Percentiles rank a stretch among this genome's conserved stretches.
These are phyloP conservation scores for Pezicula carpinea DNA, from an alignment of 2,329 filamentous ascomycete species.

Conservation along the genomic window DNA sequence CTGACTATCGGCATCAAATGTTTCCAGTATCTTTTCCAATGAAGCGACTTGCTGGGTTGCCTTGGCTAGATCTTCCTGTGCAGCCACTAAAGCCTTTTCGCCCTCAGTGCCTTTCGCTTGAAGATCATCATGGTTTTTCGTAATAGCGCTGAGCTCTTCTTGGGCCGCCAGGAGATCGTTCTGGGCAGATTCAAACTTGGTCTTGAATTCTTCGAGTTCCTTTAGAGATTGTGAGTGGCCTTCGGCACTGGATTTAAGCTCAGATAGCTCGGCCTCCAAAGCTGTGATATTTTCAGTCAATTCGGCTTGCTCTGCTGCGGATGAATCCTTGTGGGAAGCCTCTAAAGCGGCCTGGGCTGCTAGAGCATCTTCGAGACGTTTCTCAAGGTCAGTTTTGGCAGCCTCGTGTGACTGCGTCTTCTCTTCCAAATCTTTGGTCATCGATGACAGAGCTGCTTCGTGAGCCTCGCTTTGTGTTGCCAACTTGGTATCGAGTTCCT, in stretches of 20 bases:
- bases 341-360: constrained; percentile 42
- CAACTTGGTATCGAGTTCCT: constrained; percentile 41
- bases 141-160: constrained; percentile 18
- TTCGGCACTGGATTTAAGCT: constrained; percentile 44
- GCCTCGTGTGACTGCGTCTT: constrained; percentile 45
- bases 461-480: constrained; percentile 38
- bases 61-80: constrained; percentile 21
- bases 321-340: constrained; percentile 39
- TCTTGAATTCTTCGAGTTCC: constrained; percentile 46
- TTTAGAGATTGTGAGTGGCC: constrained; percentile 17
- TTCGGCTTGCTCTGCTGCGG: constrained; percentile 41
- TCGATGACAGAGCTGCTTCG: neutral
- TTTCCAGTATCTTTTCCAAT: constrained; percentile 44
- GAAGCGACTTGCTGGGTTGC: constrained; percentile 41
- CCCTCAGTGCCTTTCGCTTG: constrained; percentile 37
- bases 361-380: constrained; percentile 49
- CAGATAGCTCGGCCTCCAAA: constrained; percentile 48
- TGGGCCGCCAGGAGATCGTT: constrained; percentile 39
- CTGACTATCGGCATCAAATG: constrained; percentile 38
- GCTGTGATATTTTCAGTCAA: constrained; percentile 41
- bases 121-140: constrained; percentile 31
- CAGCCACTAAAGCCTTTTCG: constrained; percentile 40
- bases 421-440: constrained; percentile 31
- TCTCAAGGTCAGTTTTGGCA: constrained; percentile 44
- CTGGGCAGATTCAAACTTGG: constrained; percentile 36